These are phyloP conservation scores for Lactifluus piperatus DNA, from an alignment of 768 basidiomycete genomes.

Conservation along the genomic window DNA sequence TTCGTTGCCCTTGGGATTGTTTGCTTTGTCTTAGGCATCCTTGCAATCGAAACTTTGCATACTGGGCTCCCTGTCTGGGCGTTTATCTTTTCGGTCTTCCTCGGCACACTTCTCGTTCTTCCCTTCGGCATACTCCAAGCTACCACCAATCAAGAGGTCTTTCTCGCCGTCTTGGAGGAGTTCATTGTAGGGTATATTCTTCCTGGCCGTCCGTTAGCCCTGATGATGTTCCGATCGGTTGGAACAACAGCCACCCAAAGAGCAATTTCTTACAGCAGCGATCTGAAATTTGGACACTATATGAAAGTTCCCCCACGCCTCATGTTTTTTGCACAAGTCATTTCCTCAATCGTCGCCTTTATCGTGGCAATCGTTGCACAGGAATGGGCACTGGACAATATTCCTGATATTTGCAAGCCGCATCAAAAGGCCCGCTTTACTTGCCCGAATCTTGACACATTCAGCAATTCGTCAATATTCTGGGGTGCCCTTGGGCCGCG, in stretches of 20 bases:
- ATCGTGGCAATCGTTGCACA: too few species aligned
- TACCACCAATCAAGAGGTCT: slow-evolving; percentile 76
- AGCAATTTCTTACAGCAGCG: slow-evolving; percentile 56
- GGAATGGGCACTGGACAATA: slow-evolving; percentile 62
- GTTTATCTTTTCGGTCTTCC: slow-evolving; percentile 32
- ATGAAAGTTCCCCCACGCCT: slow-evolving; percentile 82
- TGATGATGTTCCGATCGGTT: slow-evolving; percentile 70
- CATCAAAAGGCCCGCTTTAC: slow-evolving; percentile 53
- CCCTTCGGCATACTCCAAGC: slow-evolving; percentile 83
- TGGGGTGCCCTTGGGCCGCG: slow-evolving; percentile 78
- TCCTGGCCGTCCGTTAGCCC: slow-evolving; percentile 76
- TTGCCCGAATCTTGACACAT: slow-evolving; percentile 60
- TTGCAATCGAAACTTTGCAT: too few species aligned
- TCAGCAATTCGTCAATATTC: slow-evolving; percentile 64
- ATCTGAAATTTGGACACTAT: slow-evolving; percentile 83
- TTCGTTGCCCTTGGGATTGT: slow-evolving; percentile 48
- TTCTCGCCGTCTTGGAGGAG: slow-evolving; percentile 65
- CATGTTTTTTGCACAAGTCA: slow-evolving; percentile 62
- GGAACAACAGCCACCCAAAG: slow-evolving; percentile 53
- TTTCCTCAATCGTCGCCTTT: slow-evolving; percentile 52
- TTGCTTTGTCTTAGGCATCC: slow-evolving; percentile 50
- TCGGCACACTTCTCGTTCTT: slow-evolving; percentile 48
- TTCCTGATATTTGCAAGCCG: slow-evolving; percentile 63
- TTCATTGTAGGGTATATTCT: slow-evolving; percentile 69
- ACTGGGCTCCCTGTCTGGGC: too few species aligned